Percentiles rank a stretch among this genome's conserved stretches.
phyloP scores from a whole-genome alignment of 306 rosid species.

The Corylus americana region DNA sequence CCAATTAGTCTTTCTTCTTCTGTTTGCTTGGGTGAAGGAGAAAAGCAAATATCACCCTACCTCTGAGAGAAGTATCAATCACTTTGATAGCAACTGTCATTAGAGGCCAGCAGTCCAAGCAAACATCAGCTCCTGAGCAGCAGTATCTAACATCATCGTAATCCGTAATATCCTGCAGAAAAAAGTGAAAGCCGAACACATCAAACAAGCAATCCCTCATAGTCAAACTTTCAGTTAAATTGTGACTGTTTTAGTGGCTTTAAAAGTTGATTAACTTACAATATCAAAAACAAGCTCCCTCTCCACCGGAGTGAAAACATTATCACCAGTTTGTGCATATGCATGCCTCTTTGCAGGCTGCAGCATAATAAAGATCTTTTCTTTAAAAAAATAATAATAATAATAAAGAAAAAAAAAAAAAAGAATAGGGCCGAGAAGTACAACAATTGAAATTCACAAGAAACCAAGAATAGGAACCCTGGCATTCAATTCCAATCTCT shows the following conservation, averaged over 20 bases:
- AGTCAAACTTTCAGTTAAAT: background rate
- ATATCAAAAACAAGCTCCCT: conserved; percentile 88
- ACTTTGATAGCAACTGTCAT: conserved; percentile 94
- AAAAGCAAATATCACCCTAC: conserved; percentile 29
- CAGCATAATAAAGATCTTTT: conserved; percentile 17
- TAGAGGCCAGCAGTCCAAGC: conserved; percentile 92
- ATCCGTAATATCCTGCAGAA: conserved; percentile 80
- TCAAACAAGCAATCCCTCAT: background rate
- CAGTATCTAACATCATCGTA: conserved; percentile 94
- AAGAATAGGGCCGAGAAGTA: background rate
- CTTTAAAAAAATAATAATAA: background rate
- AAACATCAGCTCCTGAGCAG: conserved; percentile 95
- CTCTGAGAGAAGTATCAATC: conserved; percentile 76
- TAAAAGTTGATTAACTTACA: conserved; percentile 49
- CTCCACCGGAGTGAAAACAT: conserved; percentile 80
- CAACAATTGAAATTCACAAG: conserved; percentile 2
- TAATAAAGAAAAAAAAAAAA: background rate
- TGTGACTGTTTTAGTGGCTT: conserved; percentile 13
- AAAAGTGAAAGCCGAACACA: background rate
- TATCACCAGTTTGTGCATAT: conserved; percentile 75
- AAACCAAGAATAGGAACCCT: conserved; percentile 1
- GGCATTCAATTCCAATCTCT: background rate
- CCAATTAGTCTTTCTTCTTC: background rate
- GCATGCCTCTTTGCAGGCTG: conserved; percentile 90
- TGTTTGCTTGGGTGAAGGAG: background rate